Evolutionary conservation across 2,329 filamentous ascomycete species (phyloP).

Genomic region (Beauveria caledonica): DNA sequence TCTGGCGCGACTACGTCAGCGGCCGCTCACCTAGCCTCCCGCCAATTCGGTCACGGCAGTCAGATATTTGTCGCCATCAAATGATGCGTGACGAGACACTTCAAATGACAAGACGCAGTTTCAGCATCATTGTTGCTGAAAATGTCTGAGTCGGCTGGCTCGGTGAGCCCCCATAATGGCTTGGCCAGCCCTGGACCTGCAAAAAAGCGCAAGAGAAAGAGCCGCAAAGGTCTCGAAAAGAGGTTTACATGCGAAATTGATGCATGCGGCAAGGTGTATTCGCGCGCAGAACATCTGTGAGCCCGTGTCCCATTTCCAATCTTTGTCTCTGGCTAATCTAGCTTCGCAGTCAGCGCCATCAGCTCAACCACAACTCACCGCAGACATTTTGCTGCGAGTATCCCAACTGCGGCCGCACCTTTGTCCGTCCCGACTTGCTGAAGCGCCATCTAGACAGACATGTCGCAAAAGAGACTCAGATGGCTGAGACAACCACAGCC

Average conservation of each 20-base stretch:
- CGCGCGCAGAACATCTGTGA: constrained; percentile 89
- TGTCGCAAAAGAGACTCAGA: constrained; percentile 66
- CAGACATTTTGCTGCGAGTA: constrained; percentile 93
- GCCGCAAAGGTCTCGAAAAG: constrained; percentile 72
- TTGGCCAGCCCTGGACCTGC: neutral
- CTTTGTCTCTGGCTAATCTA: constrained; percentile 13
- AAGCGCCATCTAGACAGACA: constrained; percentile 77
- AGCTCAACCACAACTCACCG: constrained; percentile 92
- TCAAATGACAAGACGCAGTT: neutral
- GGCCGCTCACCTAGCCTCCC: neutral
- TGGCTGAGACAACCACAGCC: neutral
- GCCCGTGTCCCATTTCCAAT: constrained; percentile 22
- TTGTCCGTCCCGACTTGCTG: constrained; percentile 88
- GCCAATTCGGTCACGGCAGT: neutral
- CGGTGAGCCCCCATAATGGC: constrained; percentile 40
- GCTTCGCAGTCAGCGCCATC: constrained; percentile 63
- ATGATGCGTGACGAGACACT: neutral
- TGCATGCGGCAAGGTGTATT: constrained; percentile 93
- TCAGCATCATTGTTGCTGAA: constrained; percentile 25
- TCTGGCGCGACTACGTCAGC: neutral
- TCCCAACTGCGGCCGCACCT: constrained; percentile 79
- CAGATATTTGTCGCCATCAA: neutral
- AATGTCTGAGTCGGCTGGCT: constrained; percentile 42
- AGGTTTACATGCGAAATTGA: constrained; percentile 77
- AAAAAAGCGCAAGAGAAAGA: constrained; percentile 52